phyloP scores from a whole-genome alignment of 2,329 filamentous ascomycete species.

The Aspergillus intermedius region DNA sequence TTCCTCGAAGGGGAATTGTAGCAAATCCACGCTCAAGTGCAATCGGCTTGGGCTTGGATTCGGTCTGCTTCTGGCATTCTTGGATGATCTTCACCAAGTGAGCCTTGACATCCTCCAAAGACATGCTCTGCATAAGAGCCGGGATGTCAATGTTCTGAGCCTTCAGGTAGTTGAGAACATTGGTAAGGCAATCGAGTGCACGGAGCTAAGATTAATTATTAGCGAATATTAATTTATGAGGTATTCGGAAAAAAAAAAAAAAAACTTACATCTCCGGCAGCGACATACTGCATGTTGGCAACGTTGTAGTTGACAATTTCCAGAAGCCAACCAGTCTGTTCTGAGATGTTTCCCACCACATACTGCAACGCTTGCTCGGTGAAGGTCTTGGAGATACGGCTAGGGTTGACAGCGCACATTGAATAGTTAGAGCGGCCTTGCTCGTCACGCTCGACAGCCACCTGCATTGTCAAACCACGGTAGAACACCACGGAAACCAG shows the following conservation, averaged over 20 bases:
- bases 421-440: conserved; percentile 93
- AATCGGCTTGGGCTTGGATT: conserved; percentile 79
- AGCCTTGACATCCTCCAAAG: conserved; percentile 82
- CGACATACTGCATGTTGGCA: conserved; percentile 64
- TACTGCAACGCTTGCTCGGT: conserved; percentile 96
- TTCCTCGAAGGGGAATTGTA: conserved; percentile 92
- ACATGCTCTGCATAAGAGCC: conserved; percentile 76
- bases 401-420: conserved; percentile 98
- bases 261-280: conserved; percentile 53
- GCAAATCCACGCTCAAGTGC: conserved; percentile 92
- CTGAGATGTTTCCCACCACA: conserved; percentile 89
- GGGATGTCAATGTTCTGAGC: conserved; percentile 96
- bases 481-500: conserved; percentile 99
- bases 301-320: conserved; percentile 97
- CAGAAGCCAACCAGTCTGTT: conserved; percentile 88
- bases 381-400: conserved; percentile 96
- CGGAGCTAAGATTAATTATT: conserved; percentile 39
- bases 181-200: conserved; percentile 60
- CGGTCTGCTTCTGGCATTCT: conserved; percentile 77
- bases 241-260: neutral
- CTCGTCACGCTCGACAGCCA: conserved; percentile 93
- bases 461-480: conserved; percentile 97
- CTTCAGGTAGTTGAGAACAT: conserved; percentile 92
- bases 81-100: conserved; percentile 87
- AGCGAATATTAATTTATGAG: neutral